Base-by-base conservation (phyloP, 176 grass and related monocot species). In the Elaeis guineensis region DNA sequence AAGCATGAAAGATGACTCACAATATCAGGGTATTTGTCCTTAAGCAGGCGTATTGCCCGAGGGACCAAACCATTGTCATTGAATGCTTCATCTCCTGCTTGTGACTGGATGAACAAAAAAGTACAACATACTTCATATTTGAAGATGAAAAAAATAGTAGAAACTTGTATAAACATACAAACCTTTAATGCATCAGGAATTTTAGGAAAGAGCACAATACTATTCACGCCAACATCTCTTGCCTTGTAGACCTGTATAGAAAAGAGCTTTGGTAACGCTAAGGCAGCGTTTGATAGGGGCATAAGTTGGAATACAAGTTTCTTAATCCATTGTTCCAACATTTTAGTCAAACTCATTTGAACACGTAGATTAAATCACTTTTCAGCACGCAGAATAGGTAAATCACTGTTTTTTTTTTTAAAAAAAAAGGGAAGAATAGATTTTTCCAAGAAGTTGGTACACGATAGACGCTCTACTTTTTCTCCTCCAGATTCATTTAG, bases 161-260 rank as follows among this genome's bases (percentile, higher is more conserved):
- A 68, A 39, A 26, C 64, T 25, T 65, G 58, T 55, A 32, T 12
- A 2, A 32, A 52, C 63, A 73, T 44, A 44, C 55, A 73, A 53
- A 98, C 87, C 93, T 98, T 98, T 73, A 98, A 67, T 49, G 87
- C 87, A 83, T 98, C 93, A 26, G 93, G 87, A 72, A 98, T 77
- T 83, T 98, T 98, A 55, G 93, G 93, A 75, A 98, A 98, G 29
- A 98, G 79, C 58, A 98, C 87, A 30, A 98, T 81, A 70, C 87
- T 89, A 55, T 98, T 89, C 53, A 98, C 93, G 49, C 87, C 93
- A 65, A 98, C 87, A 86, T 98, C 93, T 0, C 79, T 74, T 55
- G 93, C 66, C 81, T 89, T 98, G 67, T 92, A 86, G n/a, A 98
- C 87, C 92, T 97, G 81, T 54, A 85, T 53, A 73, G 18, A 73